Percentiles rank a stretch among this genome's conserved stretches.
phyloP scores from a whole-genome alignment of 805 yeast species.

The Zygosaccharomyces siamensis region DNA sequence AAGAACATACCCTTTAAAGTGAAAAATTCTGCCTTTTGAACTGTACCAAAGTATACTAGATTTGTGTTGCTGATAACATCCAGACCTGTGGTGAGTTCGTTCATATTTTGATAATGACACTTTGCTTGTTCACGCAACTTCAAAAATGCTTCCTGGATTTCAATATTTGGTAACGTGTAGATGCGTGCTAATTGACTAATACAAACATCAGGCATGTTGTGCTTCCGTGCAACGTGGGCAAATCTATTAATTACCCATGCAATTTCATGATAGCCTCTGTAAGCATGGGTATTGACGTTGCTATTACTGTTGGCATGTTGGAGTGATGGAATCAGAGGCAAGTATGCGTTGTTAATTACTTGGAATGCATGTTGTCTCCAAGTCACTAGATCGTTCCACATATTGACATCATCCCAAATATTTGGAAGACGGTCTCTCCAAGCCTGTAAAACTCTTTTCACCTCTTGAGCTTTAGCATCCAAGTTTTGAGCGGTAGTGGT shows the following conservation, averaged over 20 bases:
- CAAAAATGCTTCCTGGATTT: constrained; percentile 95
- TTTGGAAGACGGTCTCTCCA: constrained; percentile 98
- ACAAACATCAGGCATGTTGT: constrained; percentile 95
- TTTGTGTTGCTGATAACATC: constrained; percentile 97
- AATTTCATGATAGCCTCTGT: constrained; percentile 96
- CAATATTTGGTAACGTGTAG: constrained; percentile 93
- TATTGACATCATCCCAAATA: constrained; percentile 93
- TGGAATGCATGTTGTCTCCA: constrained; percentile 99
- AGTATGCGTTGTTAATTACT: constrained; percentile 87
- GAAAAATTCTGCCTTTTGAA: constrained; percentile 96
- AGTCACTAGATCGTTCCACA: constrained; percentile 96
- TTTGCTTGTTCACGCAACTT: constrained; percentile 96
- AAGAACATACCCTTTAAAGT: constrained; percentile 97
- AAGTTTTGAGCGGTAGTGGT: constrained; percentile 89
- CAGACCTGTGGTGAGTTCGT: constrained; percentile 87
- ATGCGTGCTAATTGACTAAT: constrained; percentile 87
- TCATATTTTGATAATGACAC: constrained; percentile 89
- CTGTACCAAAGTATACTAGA: constrained; percentile 91
- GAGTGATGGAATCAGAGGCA: constrained; percentile 83
- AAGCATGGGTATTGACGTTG: constrained; percentile 86
- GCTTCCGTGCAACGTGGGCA: constrained; percentile 97
- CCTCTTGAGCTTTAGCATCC: constrained; percentile 88
- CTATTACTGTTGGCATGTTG: constrained; percentile 66
- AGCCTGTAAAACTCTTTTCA: constrained; percentile 89
- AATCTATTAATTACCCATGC: constrained; percentile 98